Conservation (phyloP, 768 basidiomycete genomes). For the Hericium rajendrae region DNA sequence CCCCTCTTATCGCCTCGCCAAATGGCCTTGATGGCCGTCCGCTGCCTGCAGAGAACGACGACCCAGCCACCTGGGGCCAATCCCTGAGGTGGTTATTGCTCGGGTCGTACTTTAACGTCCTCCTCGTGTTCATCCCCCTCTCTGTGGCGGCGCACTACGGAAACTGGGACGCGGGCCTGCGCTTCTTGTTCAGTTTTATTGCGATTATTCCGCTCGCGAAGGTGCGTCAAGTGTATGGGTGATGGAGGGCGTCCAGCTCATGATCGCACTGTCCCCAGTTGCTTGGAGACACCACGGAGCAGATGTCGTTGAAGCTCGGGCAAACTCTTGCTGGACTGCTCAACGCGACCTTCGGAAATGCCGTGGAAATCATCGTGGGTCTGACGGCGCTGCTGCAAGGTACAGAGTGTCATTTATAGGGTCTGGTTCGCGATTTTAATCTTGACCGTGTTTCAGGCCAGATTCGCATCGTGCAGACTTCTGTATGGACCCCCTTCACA, state of each 20-base stretch:
- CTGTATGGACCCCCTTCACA: constrained; percentile 33
- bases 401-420: background rate
- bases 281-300: constrained; percentile 75
- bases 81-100: constrained; percentile 57
- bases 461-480: constrained; percentile 86
- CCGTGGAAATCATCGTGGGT: constrained; percentile 85
- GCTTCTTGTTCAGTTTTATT: constrained; percentile 67
- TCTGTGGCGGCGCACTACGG: constrained; percentile 53
- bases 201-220: constrained; percentile 85
- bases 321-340: constrained; percentile 80
- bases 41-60: constrained; percentile 20
- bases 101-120: constrained; percentile 60
- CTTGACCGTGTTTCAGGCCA: constrained; percentile 36
- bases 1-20: constrained; percentile 6
- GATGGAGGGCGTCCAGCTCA: background rate
- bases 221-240: constrained; percentile 27
- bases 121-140: constrained; percentile 76
- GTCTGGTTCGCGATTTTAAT: too few species aligned
- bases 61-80: constrained; percentile 48
- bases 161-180: constrained; percentile 68
- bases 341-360: constrained; percentile 79
- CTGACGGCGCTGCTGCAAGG: constrained; percentile 53
- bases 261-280: constrained; percentile 30
- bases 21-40: constrained; percentile 17
- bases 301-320: constrained; percentile 68